Evolutionary conservation across 306 rosid genomes (phyloP).

Genomic region (Luffa acutangula): DNA sequence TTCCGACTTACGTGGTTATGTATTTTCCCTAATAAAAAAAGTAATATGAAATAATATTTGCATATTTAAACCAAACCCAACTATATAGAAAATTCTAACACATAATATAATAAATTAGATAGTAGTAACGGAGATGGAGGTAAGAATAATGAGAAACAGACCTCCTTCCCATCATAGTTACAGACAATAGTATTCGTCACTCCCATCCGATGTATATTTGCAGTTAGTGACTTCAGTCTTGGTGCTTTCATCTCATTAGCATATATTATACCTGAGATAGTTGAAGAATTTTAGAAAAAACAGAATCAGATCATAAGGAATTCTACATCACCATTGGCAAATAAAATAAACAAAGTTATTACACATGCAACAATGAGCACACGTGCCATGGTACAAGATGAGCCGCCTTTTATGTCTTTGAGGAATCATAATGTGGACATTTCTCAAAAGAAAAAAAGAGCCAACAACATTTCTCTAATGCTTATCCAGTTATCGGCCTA

Average conservation of each 20-base stretch:
- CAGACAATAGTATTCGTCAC: slow-evolving; percentile 83
- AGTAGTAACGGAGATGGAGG: not conserved
- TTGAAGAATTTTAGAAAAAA: not conserved
- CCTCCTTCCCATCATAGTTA: slow-evolving; percentile 92
- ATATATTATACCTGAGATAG: slow-evolving; percentile 56
- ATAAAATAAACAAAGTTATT: not conserved
- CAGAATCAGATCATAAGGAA: not conserved
- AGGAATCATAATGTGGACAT: not conserved
- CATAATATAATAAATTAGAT: not conserved
- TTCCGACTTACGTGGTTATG: not conserved
- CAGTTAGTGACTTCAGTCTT: slow-evolving; percentile 85
- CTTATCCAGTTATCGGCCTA: not conserved
- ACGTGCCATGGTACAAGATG: not conserved
- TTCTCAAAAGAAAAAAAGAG: not conserved
- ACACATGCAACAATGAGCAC: not conserved
- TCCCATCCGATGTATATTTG: slow-evolving; percentile 90
- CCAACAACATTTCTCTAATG: not conserved
- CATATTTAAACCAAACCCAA: not conserved
- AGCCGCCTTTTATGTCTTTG: too few species aligned
- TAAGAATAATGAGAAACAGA: slow-evolving; percentile 15
- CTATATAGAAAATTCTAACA: not conserved
- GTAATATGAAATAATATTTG: not conserved
- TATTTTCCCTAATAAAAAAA: not conserved
- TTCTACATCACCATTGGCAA: not conserved
- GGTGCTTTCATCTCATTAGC: slow-evolving; percentile 88